Conservation (phyloP, 306 rosid genomes). For the Ochetophila trinervis region DNA sequence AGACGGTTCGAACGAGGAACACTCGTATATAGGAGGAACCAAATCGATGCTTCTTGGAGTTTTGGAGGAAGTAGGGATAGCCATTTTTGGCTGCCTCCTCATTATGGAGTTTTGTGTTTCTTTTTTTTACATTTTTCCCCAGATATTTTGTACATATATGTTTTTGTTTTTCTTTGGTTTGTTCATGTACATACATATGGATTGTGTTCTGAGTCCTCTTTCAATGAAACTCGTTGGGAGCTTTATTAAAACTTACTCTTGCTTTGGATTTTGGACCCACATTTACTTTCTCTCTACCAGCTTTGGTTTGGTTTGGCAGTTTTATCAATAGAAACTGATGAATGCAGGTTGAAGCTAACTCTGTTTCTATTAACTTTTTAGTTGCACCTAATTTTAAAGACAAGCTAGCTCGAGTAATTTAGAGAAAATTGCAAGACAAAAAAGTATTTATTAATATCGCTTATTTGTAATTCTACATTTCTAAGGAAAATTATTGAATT, state of each 20-base stretch:
- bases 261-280: background rate
- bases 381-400: no score
- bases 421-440: background rate
- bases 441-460: background rate
- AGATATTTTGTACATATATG: background rate
- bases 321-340: no score
- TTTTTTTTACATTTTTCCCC: background rate
- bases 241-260: constrained; percentile 1
- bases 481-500: background rate
- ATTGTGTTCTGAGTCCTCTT: constrained; percentile 25
- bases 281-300: background rate
- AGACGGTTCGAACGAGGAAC: constrained; percentile 27
- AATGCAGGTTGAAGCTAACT: no score
- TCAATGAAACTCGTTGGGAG: constrained; percentile 30
- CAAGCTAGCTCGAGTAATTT: no score
- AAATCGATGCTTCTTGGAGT: constrained; percentile 28
- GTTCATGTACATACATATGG: constrained; percentile 39
- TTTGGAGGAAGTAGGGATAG: constrained; percentile 23
- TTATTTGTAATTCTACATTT: constrained; percentile 12
- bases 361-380: no score
- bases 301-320: no score
- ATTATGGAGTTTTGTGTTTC: background rate
- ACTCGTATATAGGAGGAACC: constrained; percentile 18
- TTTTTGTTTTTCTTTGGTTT: constrained; percentile 1
- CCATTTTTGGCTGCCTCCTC: background rate